Conservation (phyloP, 164 flowering plant species). For the Hamamelis virginiana region DNA sequence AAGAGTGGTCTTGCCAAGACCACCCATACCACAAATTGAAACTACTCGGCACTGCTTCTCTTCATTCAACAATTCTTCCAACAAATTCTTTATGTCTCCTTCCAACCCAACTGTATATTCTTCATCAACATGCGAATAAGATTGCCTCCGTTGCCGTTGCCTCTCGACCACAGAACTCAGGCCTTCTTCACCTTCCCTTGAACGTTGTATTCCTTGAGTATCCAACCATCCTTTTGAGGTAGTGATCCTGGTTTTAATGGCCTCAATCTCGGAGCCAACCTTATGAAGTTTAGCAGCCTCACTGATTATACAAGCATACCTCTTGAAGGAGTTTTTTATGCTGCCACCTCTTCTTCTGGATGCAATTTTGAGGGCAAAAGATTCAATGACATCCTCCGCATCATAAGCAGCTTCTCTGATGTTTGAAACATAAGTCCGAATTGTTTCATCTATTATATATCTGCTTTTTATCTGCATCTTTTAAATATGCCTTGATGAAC, state of each 20-base stretch:
- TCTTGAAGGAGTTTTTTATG: not conserved
- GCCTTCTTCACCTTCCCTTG: not conserved
- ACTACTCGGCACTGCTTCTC: slow-evolving; percentile 2
- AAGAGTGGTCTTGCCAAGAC: slow-evolving; percentile 40
- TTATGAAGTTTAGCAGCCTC: not conserved
- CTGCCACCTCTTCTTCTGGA: not conserved
- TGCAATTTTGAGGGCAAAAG: slow-evolving; percentile 7
- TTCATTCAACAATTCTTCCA: slow-evolving; percentile 1
- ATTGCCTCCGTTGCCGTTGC: not conserved
- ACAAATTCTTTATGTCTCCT: slow-evolving; percentile 10
- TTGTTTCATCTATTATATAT: slow-evolving; percentile 3
- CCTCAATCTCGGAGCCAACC: slow-evolving; percentile 1
- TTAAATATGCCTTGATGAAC: slow-evolving; percentile 20
- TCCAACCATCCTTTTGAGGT: not conserved
- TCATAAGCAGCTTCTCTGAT: slow-evolving; percentile 31
- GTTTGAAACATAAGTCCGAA: slow-evolving; percentile 24
- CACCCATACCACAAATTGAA: slow-evolving; percentile 34
- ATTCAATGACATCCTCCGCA: slow-evolving; percentile 28
- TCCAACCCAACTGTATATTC: slow-evolving; percentile 24
- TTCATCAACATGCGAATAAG: slow-evolving; percentile 20
- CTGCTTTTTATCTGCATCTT: slow-evolving; percentile 26
- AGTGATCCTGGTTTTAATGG: slow-evolving; percentile 1
- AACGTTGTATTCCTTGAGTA: not conserved
- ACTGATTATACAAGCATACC: not conserved
- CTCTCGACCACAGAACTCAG: not conserved